Evolutionary conservation across 306 rosid genomes (phyloP), one percentile per base, ranked within the genome.

Genomic region (Rosa chinensis): DNA sequence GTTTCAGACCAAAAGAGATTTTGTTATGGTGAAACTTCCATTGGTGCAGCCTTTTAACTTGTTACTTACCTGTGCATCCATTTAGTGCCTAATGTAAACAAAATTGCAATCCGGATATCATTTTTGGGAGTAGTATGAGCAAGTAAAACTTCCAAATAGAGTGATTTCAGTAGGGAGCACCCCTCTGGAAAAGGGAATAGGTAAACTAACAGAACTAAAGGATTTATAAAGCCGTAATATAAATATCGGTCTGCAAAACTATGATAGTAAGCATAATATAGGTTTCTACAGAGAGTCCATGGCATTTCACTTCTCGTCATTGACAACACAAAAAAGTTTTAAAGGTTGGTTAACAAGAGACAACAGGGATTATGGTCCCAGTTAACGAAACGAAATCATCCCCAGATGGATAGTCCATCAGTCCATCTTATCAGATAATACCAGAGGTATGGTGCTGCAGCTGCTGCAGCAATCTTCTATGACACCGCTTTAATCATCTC

Each of bases 401-500:
- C 14, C 68, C 58, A 45, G 11, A n/a, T 21, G 52, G 45, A 14
- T 56, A 63, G 48, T 44, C 72, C 66, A 71, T 64, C 63, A 63
- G 48, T 44, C 72, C 66, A 71, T 53, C 55, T 28, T 68, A 39
- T 16, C 63, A 73, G 70, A 56, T 42, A 68, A 56, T 37, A 37
- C 79, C 23, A 35, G 16, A 1, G 73, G 52, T 21, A 40, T 74
- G 77, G 50, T 8, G 69, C 9, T 58, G 77, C 71, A 66, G 72
- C 67, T 55, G 67, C 37, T 68, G 74, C 55, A 1, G 52, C 52
- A 16, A 69, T 32, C 66, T 40, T 62, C 75, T 74, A 83, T 47
- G 69, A 43, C 61, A 62, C 32, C 23, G 40, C 72, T 35, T 40
- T 43, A 56, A 79, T 48, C 64, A 66, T 66, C 77, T 79, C 83